Evolutionary conservation across 2,329 filamentous ascomycete genomes (phyloP).

Genomic region (Colletotrichum sp.): DNA sequence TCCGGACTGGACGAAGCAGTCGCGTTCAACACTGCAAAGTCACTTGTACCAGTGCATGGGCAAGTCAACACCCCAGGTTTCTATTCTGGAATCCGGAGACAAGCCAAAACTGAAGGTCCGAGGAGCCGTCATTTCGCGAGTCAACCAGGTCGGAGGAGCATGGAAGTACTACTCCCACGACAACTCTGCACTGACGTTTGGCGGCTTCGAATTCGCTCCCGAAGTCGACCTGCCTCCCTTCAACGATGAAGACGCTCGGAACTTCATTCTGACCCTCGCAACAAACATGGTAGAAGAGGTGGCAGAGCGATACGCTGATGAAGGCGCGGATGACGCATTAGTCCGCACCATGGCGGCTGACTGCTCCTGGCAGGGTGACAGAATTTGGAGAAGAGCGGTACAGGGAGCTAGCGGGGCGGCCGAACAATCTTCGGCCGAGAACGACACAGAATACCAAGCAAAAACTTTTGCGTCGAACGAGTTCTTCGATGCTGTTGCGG

Average conservation of each 20-base stretch:
- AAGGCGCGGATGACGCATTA: not conserved
- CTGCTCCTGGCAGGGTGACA: not conserved
- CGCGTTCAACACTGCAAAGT: not conserved
- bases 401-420: not conserved
- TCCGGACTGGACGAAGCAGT: conserved; percentile 8
- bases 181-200: not conserved
- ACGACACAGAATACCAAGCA: not conserved
- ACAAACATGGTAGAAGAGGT: not conserved
- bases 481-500: not conserved
- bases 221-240: not conserved
- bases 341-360: not conserved
- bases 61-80: not conserved
- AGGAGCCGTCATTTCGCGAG: not conserved
- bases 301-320: not conserved
- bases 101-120: not conserved
- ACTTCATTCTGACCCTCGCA: not conserved
- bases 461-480: not conserved
- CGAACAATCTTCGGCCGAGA: not conserved
- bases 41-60: conserved; percentile 1
- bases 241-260: conserved; percentile 3
- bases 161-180: conserved; percentile 2
- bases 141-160: not conserved
- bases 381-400: not conserved
- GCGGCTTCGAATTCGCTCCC: not conserved
- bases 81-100: rapidly evolving